A percentile compares a stretch with the other conserved stretches of the same genome.
phyloP scores from a whole-genome alignment of 805 yeast species.

The Geotrichum ghanense region DNA sequence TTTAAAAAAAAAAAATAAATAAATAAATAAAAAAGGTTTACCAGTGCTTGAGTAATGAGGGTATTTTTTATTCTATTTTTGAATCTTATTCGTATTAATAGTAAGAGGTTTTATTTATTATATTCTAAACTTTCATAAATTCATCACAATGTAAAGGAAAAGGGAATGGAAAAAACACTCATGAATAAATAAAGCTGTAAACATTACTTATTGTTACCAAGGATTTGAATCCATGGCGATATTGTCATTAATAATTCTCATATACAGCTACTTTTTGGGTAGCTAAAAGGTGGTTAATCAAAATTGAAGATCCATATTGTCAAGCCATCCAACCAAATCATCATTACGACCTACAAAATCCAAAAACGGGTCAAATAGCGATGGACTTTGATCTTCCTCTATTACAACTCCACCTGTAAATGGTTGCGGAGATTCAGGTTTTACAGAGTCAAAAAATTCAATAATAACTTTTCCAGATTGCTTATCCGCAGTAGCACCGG shows the following conservation, averaged over 20 bases:
- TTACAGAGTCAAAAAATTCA: not conserved
- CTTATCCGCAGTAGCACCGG: constrained; percentile 12
- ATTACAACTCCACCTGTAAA: not conserved
- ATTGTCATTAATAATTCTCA: too few species aligned
- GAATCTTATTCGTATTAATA: too few species aligned
- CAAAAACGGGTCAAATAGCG: not conserved
- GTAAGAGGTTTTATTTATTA: not conserved
- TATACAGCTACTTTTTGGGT: not conserved
- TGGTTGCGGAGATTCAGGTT: too few species aligned
- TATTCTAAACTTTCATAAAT: not conserved
- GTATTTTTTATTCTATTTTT: too few species aligned
- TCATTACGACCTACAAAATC: not conserved
- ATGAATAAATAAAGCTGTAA: not conserved
- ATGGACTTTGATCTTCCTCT: not conserved
- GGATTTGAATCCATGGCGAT: too few species aligned
- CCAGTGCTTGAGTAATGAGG: too few species aligned
- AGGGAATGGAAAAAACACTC: not conserved
- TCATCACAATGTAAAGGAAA: too few species aligned
- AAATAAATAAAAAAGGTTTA: too few species aligned
- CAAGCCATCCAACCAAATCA: not conserved
- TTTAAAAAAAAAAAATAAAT: too few species aligned
- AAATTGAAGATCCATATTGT: not conserved
- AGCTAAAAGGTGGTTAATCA: not conserved
- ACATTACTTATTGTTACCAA: not conserved
- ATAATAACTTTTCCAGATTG: not conserved